Conservation (phyloP, 2,329 filamentous ascomycete species). For the Fonsecaea multimorphosa region DNA sequence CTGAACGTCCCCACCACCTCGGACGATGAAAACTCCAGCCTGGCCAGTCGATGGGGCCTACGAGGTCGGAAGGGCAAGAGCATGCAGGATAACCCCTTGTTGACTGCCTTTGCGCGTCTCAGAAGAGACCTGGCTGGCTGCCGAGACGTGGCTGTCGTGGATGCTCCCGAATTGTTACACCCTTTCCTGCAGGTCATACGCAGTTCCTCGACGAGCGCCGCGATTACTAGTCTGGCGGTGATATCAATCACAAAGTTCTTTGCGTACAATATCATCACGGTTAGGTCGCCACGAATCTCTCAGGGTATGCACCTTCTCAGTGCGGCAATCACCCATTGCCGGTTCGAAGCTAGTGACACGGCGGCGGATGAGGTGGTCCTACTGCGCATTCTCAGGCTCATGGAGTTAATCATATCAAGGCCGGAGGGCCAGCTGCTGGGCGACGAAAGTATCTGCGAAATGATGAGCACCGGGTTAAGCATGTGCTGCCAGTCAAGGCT, state of each 20-base stretch:
- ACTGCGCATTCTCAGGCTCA: slow-evolving; percentile 90
- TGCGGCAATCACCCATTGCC: slow-evolving; percentile 93
- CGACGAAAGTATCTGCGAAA: slow-evolving; percentile 97
- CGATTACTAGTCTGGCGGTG: slow-evolving; percentile 92
- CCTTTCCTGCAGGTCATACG: slow-evolving; percentile 97
- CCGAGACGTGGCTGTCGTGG: slow-evolving; percentile 88
- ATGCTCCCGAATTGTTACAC: slow-evolving; percentile 85
- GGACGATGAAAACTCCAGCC: slow-evolving; percentile 52
- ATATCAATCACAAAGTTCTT: slow-evolving; percentile 96
- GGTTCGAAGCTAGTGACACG: slow-evolving; percentile 95
- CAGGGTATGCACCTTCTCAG: slow-evolving; percentile 94
- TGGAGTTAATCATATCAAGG: slow-evolving; percentile 97
- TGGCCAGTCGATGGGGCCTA: slow-evolving; percentile 88
- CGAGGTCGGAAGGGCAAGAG: slow-evolving; percentile 95
- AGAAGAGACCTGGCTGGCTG: slow-evolving; percentile 85
- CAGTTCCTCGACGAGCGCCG: slow-evolving; percentile 91
- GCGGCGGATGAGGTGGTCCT: slow-evolving; percentile 95
- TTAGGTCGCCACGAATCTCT: slow-evolving; percentile 82
- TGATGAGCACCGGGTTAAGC: slow-evolving; percentile 97
- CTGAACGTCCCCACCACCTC: slow-evolving; percentile 36
- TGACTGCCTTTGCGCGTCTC: slow-evolving; percentile 90
- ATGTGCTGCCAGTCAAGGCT: slow-evolving; percentile 95
- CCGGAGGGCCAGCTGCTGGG: slow-evolving; percentile 92
- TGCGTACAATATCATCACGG: slow-evolving; percentile 87
- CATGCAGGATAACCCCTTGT: slow-evolving; percentile 95